Base-by-base conservation (phyloP, 2,329 filamentous ascomycete genomes). In the Chaetomium strumarium region DNA sequence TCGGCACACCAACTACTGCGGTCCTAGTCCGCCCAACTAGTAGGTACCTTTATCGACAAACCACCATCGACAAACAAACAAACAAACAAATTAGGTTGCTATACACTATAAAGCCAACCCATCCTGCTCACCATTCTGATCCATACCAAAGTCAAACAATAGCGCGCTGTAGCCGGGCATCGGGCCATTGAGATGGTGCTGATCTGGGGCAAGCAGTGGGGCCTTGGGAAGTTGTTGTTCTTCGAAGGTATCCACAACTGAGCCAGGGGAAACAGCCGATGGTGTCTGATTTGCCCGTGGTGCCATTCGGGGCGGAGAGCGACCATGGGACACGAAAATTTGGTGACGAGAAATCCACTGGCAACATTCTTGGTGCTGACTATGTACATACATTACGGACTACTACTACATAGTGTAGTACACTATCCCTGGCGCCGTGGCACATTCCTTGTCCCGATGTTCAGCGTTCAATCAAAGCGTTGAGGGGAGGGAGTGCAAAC, bases 401-500 rank as follows among this genome's bases (percentile, higher is more conserved):
- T 33, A 33, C 30, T 33, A 7, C 30, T 33, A 7, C 30, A 7
- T 33, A 33, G 30, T 33, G 30, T 33, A 12, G 30, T 33, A 12
- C 12, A 12, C n/a, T 11, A 41, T 41, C 46, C 46, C 30, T 29
- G 38, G 38, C 11, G n/a, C 30, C 8, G 36, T 48, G 46, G 37
- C 37, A 48, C 29, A 31, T 24, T 20, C 37, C 36, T 24, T 37
- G 33, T 24, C 4, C 7, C 24, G 24, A 24, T n/a, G 7, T 24
- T 4, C 4, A 33, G 6, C 16, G 17, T 20, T 41, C 24, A 24
- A 7, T 24, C 24, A 24, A 24, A 7, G 24, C 24, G n/a, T 17
- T 33, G 47, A 19, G 41, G 36, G 39, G 40, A 52, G 17, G 43
- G 37, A 52, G 37, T 52, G 49, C 41, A 31, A 11, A 39, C 16